Percentiles rank a stretch among this genome's conserved stretches.
Conservation (phyloP, 352 stramenopile genomes). For the Pythium scleroteichum region DNA sequence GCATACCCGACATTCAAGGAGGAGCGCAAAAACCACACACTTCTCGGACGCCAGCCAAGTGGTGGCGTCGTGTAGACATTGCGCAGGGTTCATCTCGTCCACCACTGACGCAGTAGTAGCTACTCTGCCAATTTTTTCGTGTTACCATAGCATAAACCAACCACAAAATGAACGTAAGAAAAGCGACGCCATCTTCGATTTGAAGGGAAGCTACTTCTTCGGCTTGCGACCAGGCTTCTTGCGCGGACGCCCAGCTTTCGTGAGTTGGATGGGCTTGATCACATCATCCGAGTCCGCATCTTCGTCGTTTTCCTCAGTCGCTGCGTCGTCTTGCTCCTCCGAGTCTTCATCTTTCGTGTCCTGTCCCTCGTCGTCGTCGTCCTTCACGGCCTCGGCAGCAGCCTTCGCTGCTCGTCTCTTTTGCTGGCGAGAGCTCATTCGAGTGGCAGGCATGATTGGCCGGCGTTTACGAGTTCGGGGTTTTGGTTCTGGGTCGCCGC, state of each 20-base stretch:
- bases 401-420: conserved; percentile 51
- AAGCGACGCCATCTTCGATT: no score
- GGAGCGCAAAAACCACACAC: conserved; percentile 68
- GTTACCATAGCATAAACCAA: conserved; percentile 18
- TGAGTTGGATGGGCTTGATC: conserved; percentile 25
- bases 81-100: no score
- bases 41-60: conserved; percentile 61
- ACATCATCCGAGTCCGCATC: conserved; percentile 24
- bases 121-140: conserved; percentile 13
- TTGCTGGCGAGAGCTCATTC: conserved; percentile 65
- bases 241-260: conserved; percentile 43
- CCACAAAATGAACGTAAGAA: conserved; percentile 11
- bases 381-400: conserved; percentile 14
- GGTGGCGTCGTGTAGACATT: conserved; percentile 58
- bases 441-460: conserved; percentile 49
- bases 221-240: conserved; percentile 66
- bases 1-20: conserved; percentile 66
- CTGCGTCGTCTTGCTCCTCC: conserved; percentile 17
- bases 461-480: conserved; percentile 46
- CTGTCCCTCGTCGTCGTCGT: conserved; percentile 21
- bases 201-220: conserved; percentile 8
- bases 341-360: conserved; percentile 25
- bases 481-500: conserved; percentile 29
- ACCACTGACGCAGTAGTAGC: not conserved
- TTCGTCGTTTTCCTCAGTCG: conserved; percentile 24